Conservation (phyloP, 805 yeast species). For the Starmerella geochares region DNA sequence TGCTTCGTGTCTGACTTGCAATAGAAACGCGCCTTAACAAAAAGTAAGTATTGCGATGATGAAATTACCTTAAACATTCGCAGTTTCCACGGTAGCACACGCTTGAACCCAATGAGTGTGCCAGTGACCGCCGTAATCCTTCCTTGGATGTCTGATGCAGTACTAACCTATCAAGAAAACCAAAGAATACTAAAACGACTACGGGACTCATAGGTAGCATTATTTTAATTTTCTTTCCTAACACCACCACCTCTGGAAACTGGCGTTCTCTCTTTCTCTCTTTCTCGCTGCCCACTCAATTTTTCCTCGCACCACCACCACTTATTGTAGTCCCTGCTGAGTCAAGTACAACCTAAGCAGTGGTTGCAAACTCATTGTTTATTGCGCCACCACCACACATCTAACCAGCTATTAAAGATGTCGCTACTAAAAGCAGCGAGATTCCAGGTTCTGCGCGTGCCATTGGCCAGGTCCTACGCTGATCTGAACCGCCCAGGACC, state of each 20-base stretch:
- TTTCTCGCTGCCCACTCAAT: not conserved
- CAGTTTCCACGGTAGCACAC: conserved; percentile 39
- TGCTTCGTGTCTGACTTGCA: conserved; percentile 29
- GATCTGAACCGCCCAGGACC: conserved; percentile 41
- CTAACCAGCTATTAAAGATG: not conserved
- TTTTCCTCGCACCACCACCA: not conserved
- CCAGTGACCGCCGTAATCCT: conserved; percentile 37
- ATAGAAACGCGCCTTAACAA: conserved; percentile 10
- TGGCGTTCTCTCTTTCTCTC: too few relatives aligned
- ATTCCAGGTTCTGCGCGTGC: not conserved
- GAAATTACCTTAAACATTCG: conserved; percentile 35
- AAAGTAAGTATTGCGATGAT: conserved; percentile 29
- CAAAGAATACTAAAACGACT: not conserved
- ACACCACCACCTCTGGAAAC: too few relatives aligned
- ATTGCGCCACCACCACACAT: too few relatives aligned
- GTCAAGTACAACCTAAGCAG: too few relatives aligned
- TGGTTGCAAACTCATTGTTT: too few relatives aligned
- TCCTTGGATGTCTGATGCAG: conserved; percentile 37
- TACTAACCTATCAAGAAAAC: conserved; percentile 18
- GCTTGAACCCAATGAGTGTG: conserved; percentile 34
- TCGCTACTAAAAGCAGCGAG: not conserved
- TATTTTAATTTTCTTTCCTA: not conserved
- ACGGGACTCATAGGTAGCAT: not conserved
- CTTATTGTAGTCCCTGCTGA: too few relatives aligned
- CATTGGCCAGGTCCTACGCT: conserved; percentile 9